Base-by-base conservation (phyloP, 495 filamentous ascomycete genomes). In the Penicilliopsis zonata region DNA sequence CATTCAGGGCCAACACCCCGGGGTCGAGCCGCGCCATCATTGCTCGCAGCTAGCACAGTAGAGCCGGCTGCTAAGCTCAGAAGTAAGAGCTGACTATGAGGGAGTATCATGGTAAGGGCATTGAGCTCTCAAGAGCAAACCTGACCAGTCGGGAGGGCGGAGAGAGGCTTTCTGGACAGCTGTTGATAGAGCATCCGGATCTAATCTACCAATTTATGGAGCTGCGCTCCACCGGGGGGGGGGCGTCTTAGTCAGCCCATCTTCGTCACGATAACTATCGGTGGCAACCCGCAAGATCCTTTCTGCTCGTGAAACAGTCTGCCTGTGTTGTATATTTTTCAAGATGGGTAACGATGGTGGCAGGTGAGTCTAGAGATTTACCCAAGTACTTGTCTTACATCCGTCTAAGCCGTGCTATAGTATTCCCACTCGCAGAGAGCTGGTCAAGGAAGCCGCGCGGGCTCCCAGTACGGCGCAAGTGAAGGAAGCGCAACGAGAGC, bases 311-410 rank as follows among this genome's bases (percentile, higher is more conserved):
- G 7, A 28, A 28, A 8, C 21, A 24, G 14, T 13, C 5, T 28
- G 9, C 26, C 12, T 28, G 9, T 28, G 7, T 6, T 13, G 5
- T 21, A 13, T 36, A 18, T 22, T 19, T 36, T 6, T 8, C 31
- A 57, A 42, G n/a, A 95, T 95, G 88, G 90, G 88, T 60, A 95
- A 95, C 55, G 88, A 96, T 49, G 88, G 90, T 44, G 88, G 82
- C 36, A 78, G 72, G 72, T 70, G 43, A 44, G 69, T 34, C 25
- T 10, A 2, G 3, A 12, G 1, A 16, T 18, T 3, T 23, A n/a
- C n/a, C n/a, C n/a, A n/a, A n/a, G n/a, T n/a, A n/a, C n/a, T n/a
- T n/a, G n/a, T n/a, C n/a, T n/a, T n/a, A n/a, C n/a, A n/a, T n/a
- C n/a, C n/a, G n/a, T n/a, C n/a, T n/a, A n/a, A n/a, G 4, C 14